These are phyloP conservation scores for Mycena albidolilacea DNA, from an alignment of 768 basidiomycete genomes.

Conservation along the genomic window DNA sequence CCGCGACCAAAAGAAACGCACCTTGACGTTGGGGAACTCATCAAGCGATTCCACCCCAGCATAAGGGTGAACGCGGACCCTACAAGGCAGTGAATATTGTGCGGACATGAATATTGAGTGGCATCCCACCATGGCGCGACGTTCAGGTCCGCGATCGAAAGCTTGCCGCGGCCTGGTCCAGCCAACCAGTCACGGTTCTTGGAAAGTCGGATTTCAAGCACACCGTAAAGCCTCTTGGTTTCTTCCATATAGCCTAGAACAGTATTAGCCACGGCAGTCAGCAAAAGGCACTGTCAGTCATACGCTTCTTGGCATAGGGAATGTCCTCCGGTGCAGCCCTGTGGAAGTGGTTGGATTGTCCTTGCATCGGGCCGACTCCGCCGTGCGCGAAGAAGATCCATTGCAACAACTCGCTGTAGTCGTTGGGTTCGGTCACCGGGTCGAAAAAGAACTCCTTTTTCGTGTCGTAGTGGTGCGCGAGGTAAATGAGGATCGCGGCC, in stretches of 20 bases:
- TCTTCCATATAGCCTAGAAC: conserved; percentile 81
- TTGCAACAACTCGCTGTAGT: conserved; percentile 81
- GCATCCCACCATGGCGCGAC: conserved; percentile 69
- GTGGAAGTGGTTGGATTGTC: conserved; percentile 83
- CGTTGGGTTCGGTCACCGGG: conserved; percentile 62
- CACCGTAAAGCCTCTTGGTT: conserved; percentile 86
- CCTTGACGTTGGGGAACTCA: conserved; percentile 76
- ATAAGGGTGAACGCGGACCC: conserved; percentile 67
- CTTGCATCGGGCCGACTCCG: conserved; percentile 91
- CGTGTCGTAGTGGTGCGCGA: conserved; percentile 85
- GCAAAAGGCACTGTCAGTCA: conserved; percentile 36
- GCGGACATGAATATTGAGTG: background rate
- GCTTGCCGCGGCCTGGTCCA: conserved; percentile 79
- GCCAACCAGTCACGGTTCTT: conserved; percentile 88
- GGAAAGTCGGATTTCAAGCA: conserved; percentile 84
- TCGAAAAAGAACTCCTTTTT: conserved; percentile 81
- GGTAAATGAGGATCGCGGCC: conserved; percentile 87
- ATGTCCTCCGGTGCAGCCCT: conserved; percentile 76
- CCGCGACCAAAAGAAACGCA: conserved; percentile 30
- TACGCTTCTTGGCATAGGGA: conserved; percentile 78
- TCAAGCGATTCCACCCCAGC: conserved; percentile 71
- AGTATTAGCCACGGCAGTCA: conserved; percentile 20
- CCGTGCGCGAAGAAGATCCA: conserved; percentile 94
- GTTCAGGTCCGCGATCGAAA: conserved; percentile 82
- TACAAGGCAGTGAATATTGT: conserved; percentile 43